Evolutionary conservation across 2,329 filamentous ascomycete species (phyloP).

Genomic region (Ascochyta viciae-villosae): DNA sequence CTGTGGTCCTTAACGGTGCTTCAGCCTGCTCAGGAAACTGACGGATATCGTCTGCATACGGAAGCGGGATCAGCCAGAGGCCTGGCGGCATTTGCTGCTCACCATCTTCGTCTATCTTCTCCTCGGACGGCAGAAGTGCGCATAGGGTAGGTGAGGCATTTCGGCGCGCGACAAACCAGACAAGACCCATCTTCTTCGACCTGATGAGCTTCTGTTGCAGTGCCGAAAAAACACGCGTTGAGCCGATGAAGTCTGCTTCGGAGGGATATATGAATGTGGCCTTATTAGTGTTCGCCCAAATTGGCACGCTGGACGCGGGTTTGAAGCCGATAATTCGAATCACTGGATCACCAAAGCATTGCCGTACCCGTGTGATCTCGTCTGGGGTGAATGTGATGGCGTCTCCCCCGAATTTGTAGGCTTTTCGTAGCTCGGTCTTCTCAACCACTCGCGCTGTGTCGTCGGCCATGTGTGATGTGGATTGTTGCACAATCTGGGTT

Average conservation of each 20-base stretch:
- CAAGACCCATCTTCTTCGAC: conserved; percentile 80
- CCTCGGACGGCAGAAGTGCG: conserved; percentile 79
- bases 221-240: conserved; percentile 89
- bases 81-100: conserved; percentile 79
- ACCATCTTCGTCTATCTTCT: conserved; percentile 67
- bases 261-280: conserved; percentile 94
- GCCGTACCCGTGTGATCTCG: conserved; percentile 77
- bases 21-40: conserved; percentile 71
- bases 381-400: conserved; percentile 85
- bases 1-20: conserved; percentile 56
- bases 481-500: conserved; percentile 77
- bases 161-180: conserved; percentile 85
- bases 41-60: conserved; percentile 88
- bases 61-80: conserved; percentile 86
- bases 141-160: conserved; percentile 83
- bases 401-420: conserved; percentile 94
- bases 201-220: conserved; percentile 85
- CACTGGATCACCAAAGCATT: conserved; percentile 77
- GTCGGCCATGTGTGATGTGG: conserved; percentile 77
- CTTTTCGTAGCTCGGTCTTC: conserved; percentile 83
- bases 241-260: conserved; percentile 88
- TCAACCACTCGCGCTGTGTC: conserved; percentile 80
- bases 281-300: conserved; percentile 86
- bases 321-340: conserved; percentile 97
- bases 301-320: conserved; percentile 72